Conservation (phyloP, 2,329 filamentous ascomycete genomes). For the Lasiodiplodia theobromae region DNA sequence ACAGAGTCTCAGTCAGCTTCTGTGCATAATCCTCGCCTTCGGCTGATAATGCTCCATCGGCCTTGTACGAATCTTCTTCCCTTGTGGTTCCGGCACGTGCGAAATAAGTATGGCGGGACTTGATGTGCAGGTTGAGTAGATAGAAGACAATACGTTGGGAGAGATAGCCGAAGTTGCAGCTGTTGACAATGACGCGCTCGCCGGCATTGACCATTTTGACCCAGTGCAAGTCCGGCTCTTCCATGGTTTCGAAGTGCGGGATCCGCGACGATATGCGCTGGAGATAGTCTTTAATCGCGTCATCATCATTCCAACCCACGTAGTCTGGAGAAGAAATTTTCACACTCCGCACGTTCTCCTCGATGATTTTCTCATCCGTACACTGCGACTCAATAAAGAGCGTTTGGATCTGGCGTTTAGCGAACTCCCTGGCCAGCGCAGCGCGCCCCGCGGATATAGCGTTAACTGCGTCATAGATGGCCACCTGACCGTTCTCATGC, state of each 20-base stretch:
- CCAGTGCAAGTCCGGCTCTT: conserved; percentile 91
- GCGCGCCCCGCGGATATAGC: conserved; percentile 82
- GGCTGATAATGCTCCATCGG: conserved; percentile 82
- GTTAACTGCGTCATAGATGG: conserved; percentile 98
- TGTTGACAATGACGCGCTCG: conserved; percentile 92
- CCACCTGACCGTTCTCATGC: conserved; percentile 96
- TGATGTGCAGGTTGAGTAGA: conserved; percentile 96
- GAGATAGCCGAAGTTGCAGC: conserved; percentile 94
- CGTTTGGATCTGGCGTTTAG: conserved; percentile 96
- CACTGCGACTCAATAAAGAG: conserved; percentile 97
- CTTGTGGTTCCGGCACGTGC: conserved; percentile 82
- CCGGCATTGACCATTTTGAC: conserved; percentile 99
- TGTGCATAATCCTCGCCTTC: conserved; percentile 76
- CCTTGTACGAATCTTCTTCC: conserved; percentile 92
- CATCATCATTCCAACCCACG: conserved; percentile 86
- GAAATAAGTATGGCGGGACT: conserved; percentile 92
- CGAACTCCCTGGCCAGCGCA: conserved; percentile 91
- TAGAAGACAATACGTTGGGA: conserved; percentile 99
- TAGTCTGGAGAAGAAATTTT: conserved; percentile 99
- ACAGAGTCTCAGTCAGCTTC: conserved; percentile 83
- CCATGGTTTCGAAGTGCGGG: conserved; percentile 95
- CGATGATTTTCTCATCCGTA: conserved; percentile 89
- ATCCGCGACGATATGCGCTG: conserved; percentile 90
- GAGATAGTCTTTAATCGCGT: conserved; percentile 91
- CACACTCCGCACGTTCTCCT: conserved; percentile 95